Percentiles rank a stretch among this genome's conserved stretches.
phyloP scores from a whole-genome alignment of 2,329 filamentous ascomycete species.

The Colletotrichum sp. region DNA sequence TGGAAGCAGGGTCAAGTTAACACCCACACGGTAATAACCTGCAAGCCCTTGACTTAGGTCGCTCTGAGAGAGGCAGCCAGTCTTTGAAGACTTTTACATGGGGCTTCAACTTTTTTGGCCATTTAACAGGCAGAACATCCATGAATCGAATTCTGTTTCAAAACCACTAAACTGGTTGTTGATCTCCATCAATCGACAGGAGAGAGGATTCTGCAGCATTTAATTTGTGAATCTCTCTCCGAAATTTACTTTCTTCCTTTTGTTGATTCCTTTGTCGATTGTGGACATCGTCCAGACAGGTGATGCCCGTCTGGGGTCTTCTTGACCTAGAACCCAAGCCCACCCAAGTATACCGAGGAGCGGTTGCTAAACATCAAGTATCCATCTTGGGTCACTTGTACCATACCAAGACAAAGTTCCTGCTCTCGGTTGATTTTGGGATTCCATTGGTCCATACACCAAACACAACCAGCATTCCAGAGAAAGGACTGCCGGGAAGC shows the following conservation, averaged over 20 bases:
- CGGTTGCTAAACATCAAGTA: too few species aligned
- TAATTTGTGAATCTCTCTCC: background rate
- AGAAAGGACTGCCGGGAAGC: too few species aligned
- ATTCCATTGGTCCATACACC: background rate
- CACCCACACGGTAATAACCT: too few species aligned
- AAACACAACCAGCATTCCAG: background rate
- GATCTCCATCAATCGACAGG: fast-evolving
- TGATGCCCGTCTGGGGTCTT: background rate
- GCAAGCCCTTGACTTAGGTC: too few species aligned
- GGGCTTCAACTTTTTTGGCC: background rate
- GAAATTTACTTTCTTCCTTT: background rate
- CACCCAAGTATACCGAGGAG: too few species aligned
- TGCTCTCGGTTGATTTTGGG: too few species aligned
- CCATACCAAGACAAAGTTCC: too few species aligned
- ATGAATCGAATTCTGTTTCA: background rate
- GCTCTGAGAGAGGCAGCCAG: too few species aligned
- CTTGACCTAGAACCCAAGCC: too few species aligned
- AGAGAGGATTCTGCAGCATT: background rate
- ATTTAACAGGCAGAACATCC: background rate
- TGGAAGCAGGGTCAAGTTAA: too few species aligned
- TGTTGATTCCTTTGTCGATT: background rate
- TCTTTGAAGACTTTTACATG: too few species aligned
- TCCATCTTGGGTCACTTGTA: too few species aligned
- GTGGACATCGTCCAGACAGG: background rate
- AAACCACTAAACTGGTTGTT: background rate